Conservation (phyloP, 192 early-diverging fungal genomes). For the Backusella tarrabulga region DNA sequence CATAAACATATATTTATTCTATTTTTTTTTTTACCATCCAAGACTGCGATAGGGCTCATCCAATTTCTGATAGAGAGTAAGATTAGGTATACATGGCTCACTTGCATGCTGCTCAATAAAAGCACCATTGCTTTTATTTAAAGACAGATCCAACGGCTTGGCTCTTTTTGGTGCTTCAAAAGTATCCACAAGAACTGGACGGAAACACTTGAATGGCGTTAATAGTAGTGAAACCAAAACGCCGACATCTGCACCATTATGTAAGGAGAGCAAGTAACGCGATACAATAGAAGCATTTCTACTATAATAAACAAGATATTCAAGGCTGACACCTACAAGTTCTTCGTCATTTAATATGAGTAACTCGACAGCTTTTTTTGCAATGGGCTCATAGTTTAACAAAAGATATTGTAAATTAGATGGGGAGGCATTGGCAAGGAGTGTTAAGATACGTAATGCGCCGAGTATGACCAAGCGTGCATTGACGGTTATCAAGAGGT, state of each 20-base stretch:
- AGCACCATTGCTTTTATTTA: not conserved
- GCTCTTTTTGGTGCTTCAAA: not conserved
- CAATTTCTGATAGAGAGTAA: conserved; percentile 38
- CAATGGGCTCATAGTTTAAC: conserved; percentile 46
- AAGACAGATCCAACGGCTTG: not conserved
- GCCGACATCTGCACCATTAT: conserved; percentile 50
- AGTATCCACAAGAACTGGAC: not conserved
- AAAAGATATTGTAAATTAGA: conserved; percentile 14
- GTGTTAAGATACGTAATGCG: conserved; percentile 55
- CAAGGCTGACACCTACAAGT: conserved; percentile 58
- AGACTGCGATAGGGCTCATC: conserved; percentile 56
- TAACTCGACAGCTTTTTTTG: conserved; percentile 47
- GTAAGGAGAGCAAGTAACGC: conserved; percentile 39
- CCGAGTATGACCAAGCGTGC: conserved; percentile 63
- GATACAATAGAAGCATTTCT: conserved; percentile 41
- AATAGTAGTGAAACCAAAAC: conserved; percentile 45
- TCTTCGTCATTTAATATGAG: conserved; percentile 57
- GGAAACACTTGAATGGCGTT: conserved; percentile 23
- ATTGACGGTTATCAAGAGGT: conserved; percentile 47
- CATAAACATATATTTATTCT: not conserved
- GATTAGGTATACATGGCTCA: conserved; percentile 22
- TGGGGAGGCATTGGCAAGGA: conserved; percentile 50
- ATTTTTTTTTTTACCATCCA: conserved; percentile 42
- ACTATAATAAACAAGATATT: conserved; percentile 69
- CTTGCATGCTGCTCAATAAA: not conserved